Base-by-base conservation (phyloP, 768 basidiomycete species). In the Leccinum imitatum region DNA sequence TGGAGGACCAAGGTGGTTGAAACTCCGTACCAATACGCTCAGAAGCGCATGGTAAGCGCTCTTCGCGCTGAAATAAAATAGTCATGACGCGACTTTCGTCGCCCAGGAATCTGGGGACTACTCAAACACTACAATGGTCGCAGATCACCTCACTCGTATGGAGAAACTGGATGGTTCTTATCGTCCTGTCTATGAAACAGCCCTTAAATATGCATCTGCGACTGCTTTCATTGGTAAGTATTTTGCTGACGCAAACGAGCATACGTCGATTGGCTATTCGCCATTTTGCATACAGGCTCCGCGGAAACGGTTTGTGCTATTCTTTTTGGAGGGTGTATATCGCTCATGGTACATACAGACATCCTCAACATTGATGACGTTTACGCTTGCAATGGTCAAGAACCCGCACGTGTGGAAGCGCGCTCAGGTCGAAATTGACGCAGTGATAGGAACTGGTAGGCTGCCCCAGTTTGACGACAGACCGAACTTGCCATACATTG, bases 1-100 rank as follows among this genome's bases (percentile, higher is more conserved):
- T 44, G 30, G 46, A 61, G 31, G 3, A 19, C 19, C 19, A 57
- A 62, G 52, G 53, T 25, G 31, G 14, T 63, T 17, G 56, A 63
- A 19, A 35, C 2, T 1, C 60, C 57, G 6, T 62, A 53, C 30
- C n/a, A 58, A 53, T 15, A 44, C n/a, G 39, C 17, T 15, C n/a
- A 17, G 30, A 27, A 44, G 21, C 57, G 30, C 9, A 33, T 41
- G 37, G 57, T 58, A 33, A 52, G 39, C 17, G 23, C 6, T 31
- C 6, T 17, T 23, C 14, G 23, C 2, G 15, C 50, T 50, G 14
- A 25, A 30, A 25, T 17, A 50, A 23, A 50, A 17, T 10, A 30
- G 14, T 15, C 25, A 15, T 30, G 50, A 17, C 15, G 4, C 9
- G 8, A 0, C 6, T 50, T 3, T 17, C 7, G 47, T 48, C n/a